These are phyloP conservation scores for Yamadazyma diospyri DNA, from an alignment of 1,139 yeast species.

Conservation along the genomic window DNA sequence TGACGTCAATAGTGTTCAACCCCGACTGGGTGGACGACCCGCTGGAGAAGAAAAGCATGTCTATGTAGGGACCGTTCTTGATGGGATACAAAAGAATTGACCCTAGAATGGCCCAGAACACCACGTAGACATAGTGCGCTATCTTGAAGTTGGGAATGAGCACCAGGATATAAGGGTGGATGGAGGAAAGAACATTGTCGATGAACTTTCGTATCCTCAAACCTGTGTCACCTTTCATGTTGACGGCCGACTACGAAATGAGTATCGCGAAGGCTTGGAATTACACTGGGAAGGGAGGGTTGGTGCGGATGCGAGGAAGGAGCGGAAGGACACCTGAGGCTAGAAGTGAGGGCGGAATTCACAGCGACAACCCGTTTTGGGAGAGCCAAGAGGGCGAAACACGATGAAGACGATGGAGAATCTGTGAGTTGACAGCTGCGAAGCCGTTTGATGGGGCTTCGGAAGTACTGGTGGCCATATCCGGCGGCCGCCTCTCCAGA, in stretches of 20 bases:
- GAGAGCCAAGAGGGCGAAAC: no score
- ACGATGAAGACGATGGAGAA: no score
- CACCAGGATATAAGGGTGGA: conserved; percentile 45
- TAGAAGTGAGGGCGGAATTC: no score
- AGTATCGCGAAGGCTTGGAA: neutral
- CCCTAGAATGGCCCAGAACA: conserved; percentile 52
- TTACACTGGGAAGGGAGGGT: neutral
- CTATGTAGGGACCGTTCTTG: conserved; percentile 66
- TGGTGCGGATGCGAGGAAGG: neutral
- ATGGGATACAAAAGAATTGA: conserved; percentile 76
- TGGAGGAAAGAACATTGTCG: conserved; percentile 4
- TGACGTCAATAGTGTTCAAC: conserved; percentile 70
- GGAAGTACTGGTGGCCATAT: no score
- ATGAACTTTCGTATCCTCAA: conserved; percentile 8
- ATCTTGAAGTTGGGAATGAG: conserved; percentile 73
- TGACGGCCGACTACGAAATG: neutral
- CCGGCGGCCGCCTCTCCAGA: no score
- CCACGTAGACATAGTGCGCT: conserved; percentile 70
- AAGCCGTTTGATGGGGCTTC: no score
- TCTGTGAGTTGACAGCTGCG: conserved; percentile 1
- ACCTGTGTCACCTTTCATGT: conserved; percentile 4
- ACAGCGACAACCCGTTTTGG: no score
- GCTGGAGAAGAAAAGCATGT: conserved; percentile 69
- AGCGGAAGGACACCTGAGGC: neutral
- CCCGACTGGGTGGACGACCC: conserved; percentile 94